Evolutionary conservation across 371 early-diverging fungal genomes (phyloP), one percentile per base, ranked within the genome.

Genomic region (Furculomyces boomerangus): DNA sequence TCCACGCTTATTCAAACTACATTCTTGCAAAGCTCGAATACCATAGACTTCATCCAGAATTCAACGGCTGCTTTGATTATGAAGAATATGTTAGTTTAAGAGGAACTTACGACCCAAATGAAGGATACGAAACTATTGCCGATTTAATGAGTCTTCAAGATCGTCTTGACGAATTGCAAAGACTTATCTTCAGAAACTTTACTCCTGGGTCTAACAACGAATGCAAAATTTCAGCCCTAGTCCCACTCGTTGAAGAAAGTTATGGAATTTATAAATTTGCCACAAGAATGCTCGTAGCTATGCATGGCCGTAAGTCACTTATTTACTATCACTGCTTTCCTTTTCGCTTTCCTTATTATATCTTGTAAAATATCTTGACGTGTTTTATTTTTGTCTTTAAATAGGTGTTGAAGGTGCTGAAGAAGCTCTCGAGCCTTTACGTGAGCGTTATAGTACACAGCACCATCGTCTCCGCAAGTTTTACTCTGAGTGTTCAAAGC

Each of bases 171-270:
- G 69, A 76, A 57, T 85, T 96, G 70, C 92, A 92, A 60, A 86
- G 86, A 60, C 74, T 77, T 2, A 81, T 96, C 7, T 90, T 96
- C 65, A 67, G 68, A 30, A 79, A 81, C 63, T 84, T 96, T 67
- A 82, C 87, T 32, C 77, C 81, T 18, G 75, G 78, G 1, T 83
- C 88, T 53, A 85, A 84, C 65, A 93, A 93, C 56, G 95, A 96
- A 65, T 92, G 92, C 63, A 83, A 90, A 30, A 92, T 96, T 59
- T 80, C 93, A 20, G 83, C 93, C 20, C 76, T 97, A 44, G 92
- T 97, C 20, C 98, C 98, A 20, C 74, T 97, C 49, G 90, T 97
- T 3, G 95, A 97, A 64, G 98, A 97, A 61, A 83, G 81, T 57
- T 83, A 89, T 60, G 92, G 86, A 32, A 92, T 97, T 54, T 97